These are phyloP conservation scores for Sanguinoderma infundibulare DNA, from an alignment of 1,284 basidiomycete genomes.

Conservation along the genomic window DNA sequence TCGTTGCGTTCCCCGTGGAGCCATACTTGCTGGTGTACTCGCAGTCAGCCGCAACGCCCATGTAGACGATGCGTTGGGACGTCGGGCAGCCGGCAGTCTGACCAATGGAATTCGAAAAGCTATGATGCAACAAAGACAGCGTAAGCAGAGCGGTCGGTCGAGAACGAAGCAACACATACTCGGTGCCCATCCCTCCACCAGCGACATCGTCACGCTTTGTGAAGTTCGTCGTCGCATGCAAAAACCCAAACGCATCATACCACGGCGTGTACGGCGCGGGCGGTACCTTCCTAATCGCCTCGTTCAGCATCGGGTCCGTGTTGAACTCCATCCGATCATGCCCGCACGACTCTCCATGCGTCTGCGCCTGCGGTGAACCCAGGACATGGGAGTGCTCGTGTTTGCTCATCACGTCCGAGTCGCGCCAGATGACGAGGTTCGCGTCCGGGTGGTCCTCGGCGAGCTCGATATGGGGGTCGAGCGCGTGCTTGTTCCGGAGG, in stretches of 20 bases:
- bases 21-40: constrained; percentile 72
- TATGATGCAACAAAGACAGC: constrained; percentile 33
- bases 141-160: neutral
- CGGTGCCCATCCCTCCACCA: constrained; percentile 52
- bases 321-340: constrained; percentile 78
- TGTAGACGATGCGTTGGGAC: constrained; percentile 76
- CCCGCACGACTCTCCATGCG: constrained; percentile 52
- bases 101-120: constrained; percentile 73
- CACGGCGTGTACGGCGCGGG: constrained; percentile 39
- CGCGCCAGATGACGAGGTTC: constrained; percentile 72
- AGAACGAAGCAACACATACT: constrained; percentile 43
- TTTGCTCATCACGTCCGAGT: constrained; percentile 62
- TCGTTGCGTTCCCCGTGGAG: constrained; percentile 66
- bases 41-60: constrained; percentile 92
- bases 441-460: constrained; percentile 48
- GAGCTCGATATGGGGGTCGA: constrained; percentile 58
- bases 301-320: constrained; percentile 58
- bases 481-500: constrained; percentile 56
- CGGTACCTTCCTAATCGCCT: constrained; percentile 46
- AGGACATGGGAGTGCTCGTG: constrained; percentile 46
- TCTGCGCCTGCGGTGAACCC: constrained; percentile 21
- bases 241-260: constrained; percentile 45
- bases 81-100: constrained; percentile 75
- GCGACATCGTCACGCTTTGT: constrained; percentile 61
- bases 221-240: constrained; percentile 38